Evolutionary conservation across 73 alveolate species (phyloP).

Genomic region (Paraurostyla sp.): DNA sequence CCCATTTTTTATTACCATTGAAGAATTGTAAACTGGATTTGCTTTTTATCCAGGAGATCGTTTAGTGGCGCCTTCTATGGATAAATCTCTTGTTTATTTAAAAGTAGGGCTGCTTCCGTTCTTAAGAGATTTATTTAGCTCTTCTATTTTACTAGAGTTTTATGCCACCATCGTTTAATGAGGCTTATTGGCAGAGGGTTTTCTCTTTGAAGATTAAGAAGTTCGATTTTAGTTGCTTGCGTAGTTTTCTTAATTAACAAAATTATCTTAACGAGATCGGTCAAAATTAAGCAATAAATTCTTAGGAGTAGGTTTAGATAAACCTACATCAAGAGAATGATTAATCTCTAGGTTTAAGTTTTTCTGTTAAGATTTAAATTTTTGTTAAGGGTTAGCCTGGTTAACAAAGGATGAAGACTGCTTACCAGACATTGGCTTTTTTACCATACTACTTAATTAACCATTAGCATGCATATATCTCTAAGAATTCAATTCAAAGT

Average conservation of each 20-base stretch:
- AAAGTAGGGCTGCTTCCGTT: slow-evolving; percentile 2
- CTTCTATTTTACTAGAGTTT: not conserved
- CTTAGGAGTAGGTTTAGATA: too few relatives aligned
- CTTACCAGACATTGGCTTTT: not conserved
- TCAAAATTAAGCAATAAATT: too few relatives aligned
- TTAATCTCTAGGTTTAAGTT: too few relatives aligned
- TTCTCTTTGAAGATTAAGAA: not conserved
- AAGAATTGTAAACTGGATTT: slow-evolving; percentile 27
- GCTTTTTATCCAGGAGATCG: slow-evolving; percentile 27
- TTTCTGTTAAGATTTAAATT: too few relatives aligned
- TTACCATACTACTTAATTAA: not conserved
- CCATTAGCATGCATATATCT: not conserved
- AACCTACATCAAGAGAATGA: too few relatives aligned
- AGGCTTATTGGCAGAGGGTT: not conserved
- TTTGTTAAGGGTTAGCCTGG: too few relatives aligned
- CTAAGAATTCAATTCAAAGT: slow-evolving; percentile 7
- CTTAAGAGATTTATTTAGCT: not conserved
- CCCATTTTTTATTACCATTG: slow-evolving; percentile 20
- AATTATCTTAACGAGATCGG: too few relatives aligned
- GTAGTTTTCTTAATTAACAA: too few relatives aligned
- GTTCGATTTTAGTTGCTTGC: too few relatives aligned
- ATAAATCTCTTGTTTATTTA: slow-evolving; percentile 2
- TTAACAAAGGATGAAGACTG: slow-evolving; percentile 31
- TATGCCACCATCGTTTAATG: not conserved
- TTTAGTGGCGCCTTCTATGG: slow-evolving; percentile 39